These are phyloP conservation scores for Globisporangium paroecandrum DNA, from an alignment of 352 stramenopile genomes.

Conservation along the genomic window DNA sequence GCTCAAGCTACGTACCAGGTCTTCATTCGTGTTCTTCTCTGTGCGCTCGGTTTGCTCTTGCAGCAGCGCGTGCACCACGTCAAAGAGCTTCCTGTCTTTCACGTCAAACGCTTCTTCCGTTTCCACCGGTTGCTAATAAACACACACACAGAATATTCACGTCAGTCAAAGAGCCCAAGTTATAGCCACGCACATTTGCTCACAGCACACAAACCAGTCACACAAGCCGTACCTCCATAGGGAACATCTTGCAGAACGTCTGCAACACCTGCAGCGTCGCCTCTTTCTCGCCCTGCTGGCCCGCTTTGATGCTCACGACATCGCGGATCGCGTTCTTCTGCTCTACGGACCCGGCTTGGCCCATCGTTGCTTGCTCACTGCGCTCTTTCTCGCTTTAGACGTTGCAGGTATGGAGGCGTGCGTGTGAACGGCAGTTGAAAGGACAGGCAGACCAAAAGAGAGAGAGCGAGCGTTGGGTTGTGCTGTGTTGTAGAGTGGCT, in stretches of 20 bases:
- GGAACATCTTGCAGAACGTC: slow-evolving; percentile 77
- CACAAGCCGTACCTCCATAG: slow-evolving; percentile 40
- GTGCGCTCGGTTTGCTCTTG: slow-evolving; percentile 60
- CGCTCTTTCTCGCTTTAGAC: slow-evolving; percentile 6
- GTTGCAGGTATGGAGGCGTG: background rate
- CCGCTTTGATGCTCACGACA: slow-evolving; percentile 54
- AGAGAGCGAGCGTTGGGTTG: background rate
- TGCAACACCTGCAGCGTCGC: slow-evolving; percentile 52
- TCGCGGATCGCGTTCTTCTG: slow-evolving; percentile 78
- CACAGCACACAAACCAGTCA: background rate
- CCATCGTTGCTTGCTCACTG: slow-evolving; percentile 33
- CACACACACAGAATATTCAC: background rate
- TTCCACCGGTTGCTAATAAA: slow-evolving; percentile 22
- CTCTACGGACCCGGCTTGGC: slow-evolving; percentile 73
- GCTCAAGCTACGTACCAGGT: slow-evolving; percentile 31
- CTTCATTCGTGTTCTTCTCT: slow-evolving; percentile 45
- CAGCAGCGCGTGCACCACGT: slow-evolving; percentile 66
- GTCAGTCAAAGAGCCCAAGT: background rate
- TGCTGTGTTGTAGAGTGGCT: background rate
- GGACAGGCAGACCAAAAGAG: background rate
- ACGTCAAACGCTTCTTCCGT: slow-evolving; percentile 44
- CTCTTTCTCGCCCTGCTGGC: slow-evolving; percentile 34
- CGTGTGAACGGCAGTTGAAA: background rate
- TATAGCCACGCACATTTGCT: background rate
- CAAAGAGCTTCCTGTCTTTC: slow-evolving; percentile 76